Percentiles rank a stretch among this genome's conserved stretches.
Evolutionary conservation across 2,329 filamentous ascomycete genomes (phyloP).

Genomic region (Aspergillus fijiensis): DNA sequence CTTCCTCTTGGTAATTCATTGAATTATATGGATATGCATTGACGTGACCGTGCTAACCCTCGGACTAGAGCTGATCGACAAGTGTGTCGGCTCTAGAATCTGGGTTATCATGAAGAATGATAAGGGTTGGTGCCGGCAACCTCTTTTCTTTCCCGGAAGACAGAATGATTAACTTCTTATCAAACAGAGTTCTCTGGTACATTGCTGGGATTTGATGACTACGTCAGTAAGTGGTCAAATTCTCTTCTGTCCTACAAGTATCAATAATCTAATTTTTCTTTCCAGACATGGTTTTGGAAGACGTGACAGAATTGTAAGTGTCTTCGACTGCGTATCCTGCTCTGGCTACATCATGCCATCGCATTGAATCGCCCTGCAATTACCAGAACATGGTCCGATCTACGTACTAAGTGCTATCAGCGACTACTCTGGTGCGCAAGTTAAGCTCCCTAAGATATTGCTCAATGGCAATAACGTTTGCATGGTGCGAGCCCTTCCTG

Average conservation of each 20-base stretch:
- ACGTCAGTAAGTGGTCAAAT: slow-evolving; percentile 79
- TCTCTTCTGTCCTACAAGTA: slow-evolving; percentile 1
- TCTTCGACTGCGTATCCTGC: not conserved
- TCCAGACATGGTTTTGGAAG: slow-evolving; percentile 94
- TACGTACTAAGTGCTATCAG: slow-evolving; percentile 49
- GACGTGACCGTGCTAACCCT: slow-evolving; percentile 21
- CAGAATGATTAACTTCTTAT: slow-evolving; percentile 14
- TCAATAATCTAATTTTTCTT: slow-evolving; percentile 20
- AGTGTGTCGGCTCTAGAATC: slow-evolving; percentile 95
- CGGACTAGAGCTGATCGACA: slow-evolving; percentile 86
- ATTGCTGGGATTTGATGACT: slow-evolving; percentile 94
- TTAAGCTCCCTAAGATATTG: slow-evolving; percentile 88
- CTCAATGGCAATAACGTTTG: slow-evolving; percentile 98
- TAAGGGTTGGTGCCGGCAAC: slow-evolving; percentile 65
- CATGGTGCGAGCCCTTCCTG: slow-evolving; percentile 66
- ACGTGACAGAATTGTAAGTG: slow-evolving; percentile 90
- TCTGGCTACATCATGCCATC: slow-evolving; percentile 7
- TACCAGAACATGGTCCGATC: not conserved
- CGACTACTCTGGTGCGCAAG: slow-evolving; percentile 85
- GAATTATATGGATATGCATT: slow-evolving; percentile 9
- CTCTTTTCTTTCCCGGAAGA: not conserved
- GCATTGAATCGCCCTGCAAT: not conserved
- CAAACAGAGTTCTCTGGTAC: slow-evolving; percentile 87
- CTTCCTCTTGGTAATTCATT: slow-evolving; percentile 63
- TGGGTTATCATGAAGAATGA: slow-evolving; percentile 99